Conservation (phyloP, 1,284 basidiomycete genomes). For the Tetrapyrgos nigripes region DNA sequence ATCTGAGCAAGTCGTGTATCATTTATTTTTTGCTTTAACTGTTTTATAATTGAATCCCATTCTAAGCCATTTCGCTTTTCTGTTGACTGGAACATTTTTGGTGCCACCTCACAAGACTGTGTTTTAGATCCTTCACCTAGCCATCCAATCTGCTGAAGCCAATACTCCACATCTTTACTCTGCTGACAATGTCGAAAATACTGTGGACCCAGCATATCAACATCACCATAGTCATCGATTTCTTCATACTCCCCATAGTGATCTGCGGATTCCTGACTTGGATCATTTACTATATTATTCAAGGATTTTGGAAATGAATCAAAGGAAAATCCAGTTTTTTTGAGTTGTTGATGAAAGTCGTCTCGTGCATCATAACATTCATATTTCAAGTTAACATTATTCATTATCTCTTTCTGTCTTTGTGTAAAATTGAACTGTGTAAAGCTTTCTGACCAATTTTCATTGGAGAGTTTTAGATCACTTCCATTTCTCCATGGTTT, state of each 20-base stretch:
- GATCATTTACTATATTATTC: not conserved
- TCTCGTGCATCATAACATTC: conserved; percentile 33
- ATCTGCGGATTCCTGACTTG: too few species aligned
- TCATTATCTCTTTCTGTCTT: conserved; percentile 17
- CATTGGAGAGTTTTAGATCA: conserved; percentile 11
- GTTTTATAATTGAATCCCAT: too few species aligned
- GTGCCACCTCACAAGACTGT: too few species aligned
- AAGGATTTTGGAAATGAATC: not conserved
- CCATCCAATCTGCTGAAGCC: too few species aligned
- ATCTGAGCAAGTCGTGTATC: too few species aligned
- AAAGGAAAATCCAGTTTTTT: not conserved
- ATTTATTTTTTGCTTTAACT: too few species aligned
- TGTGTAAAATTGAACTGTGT: conserved; percentile 10
- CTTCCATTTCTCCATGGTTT: conserved; percentile 27
- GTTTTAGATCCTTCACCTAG: too few species aligned
- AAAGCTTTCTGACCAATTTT: conserved; percentile 24
- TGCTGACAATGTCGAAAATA: not conserved
- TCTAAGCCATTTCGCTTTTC: too few species aligned
- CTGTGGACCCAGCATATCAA: not conserved
- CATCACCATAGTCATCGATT: not conserved
- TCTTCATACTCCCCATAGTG: not conserved
- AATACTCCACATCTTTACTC: not conserved
- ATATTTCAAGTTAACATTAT: conserved; percentile 31
- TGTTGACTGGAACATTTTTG: too few species aligned
- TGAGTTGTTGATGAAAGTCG: conserved; percentile 23